Evolutionary conservation across 306 rosid genomes (phyloP).

Genomic region (Cucurbita argyrosperma): DNA sequence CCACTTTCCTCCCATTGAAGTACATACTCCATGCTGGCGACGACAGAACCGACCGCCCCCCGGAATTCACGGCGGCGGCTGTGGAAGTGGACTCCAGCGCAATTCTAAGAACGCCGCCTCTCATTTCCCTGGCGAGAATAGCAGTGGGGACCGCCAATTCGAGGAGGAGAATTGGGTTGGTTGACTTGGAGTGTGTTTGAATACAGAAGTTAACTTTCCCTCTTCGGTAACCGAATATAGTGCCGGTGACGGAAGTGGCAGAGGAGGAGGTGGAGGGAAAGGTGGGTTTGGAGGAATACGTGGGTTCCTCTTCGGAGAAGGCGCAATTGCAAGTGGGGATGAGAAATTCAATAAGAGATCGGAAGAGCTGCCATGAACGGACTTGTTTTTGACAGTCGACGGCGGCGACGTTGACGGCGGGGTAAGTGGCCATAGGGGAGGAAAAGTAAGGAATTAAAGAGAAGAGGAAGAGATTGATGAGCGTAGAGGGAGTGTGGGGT

Average conservation of each 20-base stretch:
- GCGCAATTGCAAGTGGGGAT: conserved; percentile 60
- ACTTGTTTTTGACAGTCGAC: conserved; percentile 93
- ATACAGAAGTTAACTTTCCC: conserved; percentile 62
- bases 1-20: conserved; percentile 61
- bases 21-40: conserved; percentile 60
- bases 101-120: conserved; percentile 60
- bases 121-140: conserved; percentile 69
- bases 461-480: neutral
- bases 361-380: conserved; percentile 81
- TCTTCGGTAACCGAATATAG: conserved; percentile 55
- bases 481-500: conserved; percentile 9
- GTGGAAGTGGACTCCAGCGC: conserved; percentile 35
- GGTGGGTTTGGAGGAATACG: neutral
- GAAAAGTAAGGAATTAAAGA: neutral
- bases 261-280: neutral
- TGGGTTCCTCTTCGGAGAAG: conserved; percentile 23
- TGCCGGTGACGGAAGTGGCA: conserved; percentile 35
- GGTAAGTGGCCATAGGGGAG: conserved; percentile 20
- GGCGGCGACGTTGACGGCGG: conserved; percentile 31
- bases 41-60: conserved; percentile 24
- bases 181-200: conserved; percentile 33
- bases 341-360: conserved; percentile 48
- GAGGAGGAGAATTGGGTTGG: conserved; percentile 44
- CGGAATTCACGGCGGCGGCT: neutral
- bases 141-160: conserved; percentile 54